Evolutionary conservation across 2,329 filamentous ascomycete species (phyloP).

Genomic region (Cladosporium sp.): DNA sequence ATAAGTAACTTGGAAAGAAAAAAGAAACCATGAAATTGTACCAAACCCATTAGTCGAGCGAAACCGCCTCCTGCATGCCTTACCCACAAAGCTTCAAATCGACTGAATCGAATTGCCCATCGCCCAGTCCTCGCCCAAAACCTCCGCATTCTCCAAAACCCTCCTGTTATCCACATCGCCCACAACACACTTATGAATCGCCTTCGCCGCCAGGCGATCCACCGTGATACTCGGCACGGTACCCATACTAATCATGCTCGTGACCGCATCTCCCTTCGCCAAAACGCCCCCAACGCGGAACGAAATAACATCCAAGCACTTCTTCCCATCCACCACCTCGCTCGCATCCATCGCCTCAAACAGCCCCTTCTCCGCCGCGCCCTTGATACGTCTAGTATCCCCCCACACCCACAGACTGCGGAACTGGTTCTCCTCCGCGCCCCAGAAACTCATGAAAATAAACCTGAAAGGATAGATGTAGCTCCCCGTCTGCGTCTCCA

Average conservation of each 20-base stretch:
- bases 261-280: conserved; percentile 34
- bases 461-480: conserved; percentile 44
- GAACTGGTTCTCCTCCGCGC: conserved; percentile 44
- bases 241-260: conserved; percentile 15
- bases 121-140: conserved; percentile 41
- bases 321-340: conserved; percentile 35
- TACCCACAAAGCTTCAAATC: not conserved
- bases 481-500: conserved; percentile 22
- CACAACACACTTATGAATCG: conserved; percentile 35
- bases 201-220: conserved; percentile 35
- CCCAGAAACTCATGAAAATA: conserved; percentile 43
- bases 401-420: conserved; percentile 42
- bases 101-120: conserved; percentile 34
- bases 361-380: conserved; percentile 41
- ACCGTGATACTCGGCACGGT: conserved; percentile 35
- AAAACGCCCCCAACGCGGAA: conserved; percentile 39
- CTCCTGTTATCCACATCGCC: conserved; percentile 36
- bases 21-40: conserved; percentile 13
- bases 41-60: not conserved
- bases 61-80: not conserved
- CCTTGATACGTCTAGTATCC: conserved; percentile 40
- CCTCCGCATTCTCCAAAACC: conserved; percentile 41
- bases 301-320: conserved; percentile 40
- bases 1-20: not conserved
- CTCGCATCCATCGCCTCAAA: conserved; percentile 35